Conservation (phyloP, 352 stramenopile genomes). For the Albugo laibachii region DNA sequence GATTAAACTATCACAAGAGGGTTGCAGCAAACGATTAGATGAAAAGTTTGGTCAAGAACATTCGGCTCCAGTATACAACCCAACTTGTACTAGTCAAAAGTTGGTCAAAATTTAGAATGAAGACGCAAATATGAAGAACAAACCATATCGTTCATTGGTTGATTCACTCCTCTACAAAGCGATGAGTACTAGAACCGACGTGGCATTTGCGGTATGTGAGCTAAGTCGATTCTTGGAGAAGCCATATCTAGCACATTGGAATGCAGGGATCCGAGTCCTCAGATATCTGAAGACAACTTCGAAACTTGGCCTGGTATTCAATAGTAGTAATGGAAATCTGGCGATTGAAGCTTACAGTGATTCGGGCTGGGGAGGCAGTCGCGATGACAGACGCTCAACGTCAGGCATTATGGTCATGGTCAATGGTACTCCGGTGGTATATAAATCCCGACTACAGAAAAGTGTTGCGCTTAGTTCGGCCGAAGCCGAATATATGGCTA, state of each 20-base stretch:
- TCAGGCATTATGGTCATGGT: neutral
- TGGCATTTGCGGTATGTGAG: neutral
- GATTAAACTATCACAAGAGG: neutral
- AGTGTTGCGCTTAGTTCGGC: neutral
- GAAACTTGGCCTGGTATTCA: neutral
- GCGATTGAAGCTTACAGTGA: neutral
- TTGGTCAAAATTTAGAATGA: neutral
- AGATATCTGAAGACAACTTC: neutral
- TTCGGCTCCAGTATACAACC: conserved; percentile 2
- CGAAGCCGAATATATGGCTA: neutral
- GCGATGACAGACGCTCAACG: neutral
- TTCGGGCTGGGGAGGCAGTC: neutral
- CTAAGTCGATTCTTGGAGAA: neutral
- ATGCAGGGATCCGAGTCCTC: neutral
- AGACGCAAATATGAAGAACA: neutral
- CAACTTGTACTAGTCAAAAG: neutral
- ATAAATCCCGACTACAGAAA: neutral
- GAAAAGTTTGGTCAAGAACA: conserved; percentile 4
- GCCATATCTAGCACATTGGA: neutral
- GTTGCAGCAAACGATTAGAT: conserved; percentile 1
- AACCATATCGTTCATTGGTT: neutral
- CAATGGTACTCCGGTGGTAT: neutral
- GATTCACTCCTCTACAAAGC: neutral
- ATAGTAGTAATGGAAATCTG: neutral
- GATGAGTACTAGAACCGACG: neutral